Evolutionary conservation across 192 early-diverging fungal genomes (phyloP).

Genomic region (Pilobolus umbonatus): DNA sequence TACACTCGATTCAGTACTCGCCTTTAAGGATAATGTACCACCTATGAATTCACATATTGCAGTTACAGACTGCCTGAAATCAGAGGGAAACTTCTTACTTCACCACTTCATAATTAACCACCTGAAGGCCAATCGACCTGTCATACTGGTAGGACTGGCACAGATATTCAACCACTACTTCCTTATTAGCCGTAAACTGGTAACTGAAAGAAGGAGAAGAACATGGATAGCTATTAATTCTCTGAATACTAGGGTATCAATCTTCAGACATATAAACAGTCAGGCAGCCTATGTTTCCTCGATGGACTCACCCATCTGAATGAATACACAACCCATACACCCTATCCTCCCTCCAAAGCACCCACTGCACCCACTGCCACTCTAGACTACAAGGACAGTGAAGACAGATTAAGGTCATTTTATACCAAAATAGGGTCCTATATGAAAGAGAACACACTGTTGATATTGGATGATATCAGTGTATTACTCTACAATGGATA

Average conservation of each 20-base stretch:
- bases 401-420: slow-evolving; percentile 30
- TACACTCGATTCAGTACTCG: slow-evolving; percentile 42
- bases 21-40: slow-evolving; percentile 38
- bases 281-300: slow-evolving; percentile 45
- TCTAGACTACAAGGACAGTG: slow-evolving; percentile 16
- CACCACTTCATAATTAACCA: slow-evolving; percentile 62
- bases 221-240: not conserved
- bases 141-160: slow-evolving; percentile 51
- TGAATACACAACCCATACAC: slow-evolving; percentile 32
- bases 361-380: slow-evolving; percentile 26
- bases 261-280: slow-evolving; percentile 38
- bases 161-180: slow-evolving; percentile 58
- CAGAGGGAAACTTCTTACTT: slow-evolving; percentile 55
- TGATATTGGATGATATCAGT: slow-evolving; percentile 54
- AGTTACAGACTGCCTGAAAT: slow-evolving; percentile 49
- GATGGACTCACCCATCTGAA: slow-evolving; percentile 54
- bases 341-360: slow-evolving; percentile 21
- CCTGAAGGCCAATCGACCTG: slow-evolving; percentile 46
- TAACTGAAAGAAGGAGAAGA: slow-evolving; percentile 17
- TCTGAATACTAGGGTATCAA: slow-evolving; percentile 45
- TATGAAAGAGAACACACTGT: slow-evolving; percentile 26
- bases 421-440: slow-evolving; percentile 33
- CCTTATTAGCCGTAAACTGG: slow-evolving; percentile 53
- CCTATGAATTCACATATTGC: slow-evolving; percentile 42
- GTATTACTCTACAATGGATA: slow-evolving; percentile 46